phyloP scores from a whole-genome alignment of 2,329 filamentous ascomycete genomes.

The Phialemoniopsis sp. region DNA sequence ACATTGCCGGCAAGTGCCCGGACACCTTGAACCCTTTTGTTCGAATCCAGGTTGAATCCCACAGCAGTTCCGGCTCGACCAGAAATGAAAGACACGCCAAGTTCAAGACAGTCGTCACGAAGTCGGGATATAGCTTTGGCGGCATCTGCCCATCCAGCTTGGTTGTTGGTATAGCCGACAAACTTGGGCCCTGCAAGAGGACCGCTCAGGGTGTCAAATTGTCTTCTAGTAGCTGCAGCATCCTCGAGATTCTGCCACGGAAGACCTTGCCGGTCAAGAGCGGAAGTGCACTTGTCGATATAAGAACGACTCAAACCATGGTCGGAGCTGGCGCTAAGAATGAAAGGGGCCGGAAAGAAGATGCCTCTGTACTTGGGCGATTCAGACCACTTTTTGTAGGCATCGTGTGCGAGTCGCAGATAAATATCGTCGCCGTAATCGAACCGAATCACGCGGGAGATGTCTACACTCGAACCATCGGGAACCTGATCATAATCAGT shows the following conservation, averaged over 20 bases:
- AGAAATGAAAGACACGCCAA: slow-evolving; percentile 1
- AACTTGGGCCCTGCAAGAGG: slow-evolving; percentile 10
- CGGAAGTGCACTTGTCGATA: neutral
- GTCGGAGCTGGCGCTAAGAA: neutral
- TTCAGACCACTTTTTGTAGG: neutral
- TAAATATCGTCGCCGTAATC: slow-evolving; percentile 66
- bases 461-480: slow-evolving; percentile 34
- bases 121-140: slow-evolving; percentile 11
- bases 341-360: neutral
- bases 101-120: slow-evolving; percentile 1
- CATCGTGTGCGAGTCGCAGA: slow-evolving; percentile 43
- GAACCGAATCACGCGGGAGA: slow-evolving; percentile 32
- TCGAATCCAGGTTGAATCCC: neutral
- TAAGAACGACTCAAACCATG: neutral
- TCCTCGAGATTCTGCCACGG: neutral
- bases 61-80: neutral
- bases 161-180: slow-evolving; percentile 12
- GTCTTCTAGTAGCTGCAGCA: neutral
- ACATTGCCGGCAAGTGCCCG: neutral
- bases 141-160: slow-evolving; percentile 17
- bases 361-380: neutral
- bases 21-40: neutral
- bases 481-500: slow-evolving; percentile 1
- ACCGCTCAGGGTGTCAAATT: slow-evolving; percentile 10
- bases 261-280: neutral